Conservation (phyloP, 2,329 filamentous ascomycete species). For the Bipolaris cookei region DNA sequence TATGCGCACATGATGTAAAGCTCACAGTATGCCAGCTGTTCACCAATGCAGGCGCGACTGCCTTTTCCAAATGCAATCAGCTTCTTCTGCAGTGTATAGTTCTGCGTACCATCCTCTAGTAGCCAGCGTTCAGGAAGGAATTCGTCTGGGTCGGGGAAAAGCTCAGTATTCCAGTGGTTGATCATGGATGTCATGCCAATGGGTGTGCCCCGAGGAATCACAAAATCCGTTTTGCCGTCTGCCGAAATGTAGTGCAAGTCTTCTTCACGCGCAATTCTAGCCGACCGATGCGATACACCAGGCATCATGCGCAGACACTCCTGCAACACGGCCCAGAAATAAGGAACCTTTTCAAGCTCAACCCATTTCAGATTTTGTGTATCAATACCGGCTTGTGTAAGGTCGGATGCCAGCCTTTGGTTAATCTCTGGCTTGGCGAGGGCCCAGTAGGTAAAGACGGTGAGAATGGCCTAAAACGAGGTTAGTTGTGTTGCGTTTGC, state of each 20-base stretch:
- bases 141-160: conserved; percentile 39
- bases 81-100: conserved; percentile 31
- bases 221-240: conserved; percentile 29
- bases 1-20: conserved; percentile 34
- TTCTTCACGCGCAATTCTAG: conserved; percentile 28
- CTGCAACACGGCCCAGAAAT: conserved; percentile 42
- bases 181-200: conserved; percentile 41
- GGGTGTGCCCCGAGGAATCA: conserved; percentile 35
- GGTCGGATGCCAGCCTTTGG: conserved; percentile 29
- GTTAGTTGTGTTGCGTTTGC: conserved; percentile 15
- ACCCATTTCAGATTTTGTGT: conserved; percentile 24
- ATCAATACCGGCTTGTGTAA: conserved; percentile 22
- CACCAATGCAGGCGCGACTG: conserved; percentile 38
- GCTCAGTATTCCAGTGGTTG: conserved; percentile 42
- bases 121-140: conserved; percentile 48
- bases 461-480: conserved; percentile 36
- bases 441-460: conserved; percentile 44
- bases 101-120: conserved; percentile 21
- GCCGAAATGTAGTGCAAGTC: conserved; percentile 29
- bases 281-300: conserved; percentile 34
- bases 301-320: conserved; percentile 48
- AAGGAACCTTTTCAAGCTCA: conserved; percentile 40
- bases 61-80: conserved; percentile 40
- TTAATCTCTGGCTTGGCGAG: conserved; percentile 37
- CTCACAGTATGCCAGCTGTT: conserved; percentile 39